These are phyloP conservation scores for Pythium guiyangense DNA, from an alignment of 352 stramenopile genomes.

Conservation along the genomic window DNA sequence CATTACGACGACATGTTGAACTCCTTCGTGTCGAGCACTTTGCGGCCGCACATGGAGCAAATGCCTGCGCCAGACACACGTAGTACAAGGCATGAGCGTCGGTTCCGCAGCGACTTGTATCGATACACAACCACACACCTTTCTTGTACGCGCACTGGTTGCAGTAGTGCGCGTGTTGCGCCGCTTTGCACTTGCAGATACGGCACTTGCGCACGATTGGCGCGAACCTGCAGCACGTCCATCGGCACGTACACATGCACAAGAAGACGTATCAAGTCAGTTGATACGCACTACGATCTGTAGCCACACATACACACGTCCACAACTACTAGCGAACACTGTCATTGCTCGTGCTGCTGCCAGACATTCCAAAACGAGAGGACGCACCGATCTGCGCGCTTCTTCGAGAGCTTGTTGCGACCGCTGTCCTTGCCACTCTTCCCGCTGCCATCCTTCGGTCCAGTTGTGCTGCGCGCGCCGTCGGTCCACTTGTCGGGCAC, in stretches of 20 bases:
- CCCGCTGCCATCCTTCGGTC: constrained; percentile 29
- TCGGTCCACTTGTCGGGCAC: constrained; percentile 78
- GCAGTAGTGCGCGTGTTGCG: constrained; percentile 61
- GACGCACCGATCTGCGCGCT: constrained; percentile 33
- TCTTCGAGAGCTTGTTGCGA: constrained; percentile 43
- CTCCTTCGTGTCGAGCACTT: constrained; percentile 56
- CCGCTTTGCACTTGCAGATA: constrained; percentile 59
- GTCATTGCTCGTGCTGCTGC: too few species aligned
- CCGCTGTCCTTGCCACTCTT: constrained; percentile 5
- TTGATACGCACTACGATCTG: background rate
- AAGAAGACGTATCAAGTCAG: background rate
- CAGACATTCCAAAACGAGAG: background rate
- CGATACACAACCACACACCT: constrained; percentile 20
- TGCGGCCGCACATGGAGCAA: constrained; percentile 64
- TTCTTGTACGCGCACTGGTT: constrained; percentile 80
- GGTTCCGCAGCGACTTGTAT: background rate
- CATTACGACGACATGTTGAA: constrained; percentile 52
- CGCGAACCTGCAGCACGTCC: constrained; percentile 26
- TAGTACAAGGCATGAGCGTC: background rate
- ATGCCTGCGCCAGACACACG: constrained; percentile 26
- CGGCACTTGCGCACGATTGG: constrained; percentile 49
- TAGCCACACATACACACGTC: too few species aligned
- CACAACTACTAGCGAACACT: too few species aligned
- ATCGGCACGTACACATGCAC: background rate
- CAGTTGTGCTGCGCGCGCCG: constrained; percentile 48